Base-by-base conservation (phyloP, 768 basidiomycete species). In the Thelephora ganbajun region DNA sequence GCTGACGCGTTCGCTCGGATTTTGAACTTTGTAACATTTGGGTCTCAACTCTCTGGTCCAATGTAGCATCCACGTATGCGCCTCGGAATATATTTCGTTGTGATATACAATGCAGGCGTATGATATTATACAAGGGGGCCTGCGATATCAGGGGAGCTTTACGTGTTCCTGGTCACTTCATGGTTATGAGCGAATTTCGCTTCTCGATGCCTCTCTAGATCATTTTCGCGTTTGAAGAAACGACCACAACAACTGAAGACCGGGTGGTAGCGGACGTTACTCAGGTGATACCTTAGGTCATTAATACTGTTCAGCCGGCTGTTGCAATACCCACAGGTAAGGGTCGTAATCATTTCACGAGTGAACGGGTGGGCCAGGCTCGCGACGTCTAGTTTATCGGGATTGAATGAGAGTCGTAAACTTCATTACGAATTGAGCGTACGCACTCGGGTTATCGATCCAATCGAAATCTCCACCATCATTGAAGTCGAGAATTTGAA, bases 211-310 rank as follows among this genome's bases (percentile, higher is more conserved):
- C 50, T 50, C 9, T 55, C 52, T 33, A 51, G 54, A 47, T 59
- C 57, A 12, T 23, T 46, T 23, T 54, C 57, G 18, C 56, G 49
- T 44, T 48, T 48, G 55, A 59, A 61, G 52, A 61, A 58, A 22
- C 56, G 51, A 4, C 58, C 58, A 35, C 60, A 61, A 49, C 60
- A 61, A 11, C 58, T 57, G 45, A 51, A 61, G 16, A 61, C 55
- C 7, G 45, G 26, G 43, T 61, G 60, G 33, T 49, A 41, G 3
- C 51, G 49, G 13, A 55, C 57, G 30, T 53, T 49, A 6, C 34
- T 26, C 11, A 61, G 54, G 48, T 61, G 60, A 44, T 58, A 56
- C 30, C 53, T 55, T 44, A 61, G 51, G 47, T 56, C 58, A 19
- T 54, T 52, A 23, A 61, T 44, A 19, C 58, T 59, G 43, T 48